A percentile compares a stretch with the other conserved stretches of the same genome.
Evolutionary conservation across 1,284 basidiomycete genomes (phyloP).

Genomic region (Mycocalia duriaeana): DNA sequence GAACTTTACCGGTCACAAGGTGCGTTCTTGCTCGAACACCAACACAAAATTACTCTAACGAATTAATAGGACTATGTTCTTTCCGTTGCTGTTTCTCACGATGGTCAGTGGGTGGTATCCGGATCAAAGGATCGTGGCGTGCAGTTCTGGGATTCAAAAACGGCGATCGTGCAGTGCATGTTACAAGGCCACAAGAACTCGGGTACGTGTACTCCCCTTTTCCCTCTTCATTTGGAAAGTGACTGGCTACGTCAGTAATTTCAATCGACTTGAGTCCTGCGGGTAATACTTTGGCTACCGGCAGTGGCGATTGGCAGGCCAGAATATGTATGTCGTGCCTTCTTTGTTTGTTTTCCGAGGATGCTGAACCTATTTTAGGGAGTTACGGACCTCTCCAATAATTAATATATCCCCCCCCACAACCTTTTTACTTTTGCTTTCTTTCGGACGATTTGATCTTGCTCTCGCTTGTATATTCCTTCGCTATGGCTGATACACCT

Average conservation of each 20-base stretch:
- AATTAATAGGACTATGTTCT: constrained; percentile 78
- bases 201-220: constrained; percentile 32
- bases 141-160: constrained; percentile 84
- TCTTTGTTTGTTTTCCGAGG: not conserved
- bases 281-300: constrained; percentile 72
- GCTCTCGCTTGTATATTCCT: not conserved
- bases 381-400: not conserved
- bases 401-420: not conserved
- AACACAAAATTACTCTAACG: too few relatives aligned
- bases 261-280: constrained; percentile 78
- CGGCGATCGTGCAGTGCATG: constrained; percentile 80
- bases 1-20: constrained; percentile 84
- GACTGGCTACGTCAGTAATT: constrained; percentile 48
- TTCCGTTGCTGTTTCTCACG: constrained; percentile 28
- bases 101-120: constrained; percentile 28
- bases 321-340: constrained; percentile 56
- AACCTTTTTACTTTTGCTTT: not conserved
- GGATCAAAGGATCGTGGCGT: constrained; percentile 51
- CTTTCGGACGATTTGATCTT: not conserved
- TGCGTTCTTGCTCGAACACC: constrained; percentile 35
- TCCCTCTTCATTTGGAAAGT: not conserved
- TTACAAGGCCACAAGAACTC: constrained; percentile 88
- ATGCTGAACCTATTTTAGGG: not conserved
- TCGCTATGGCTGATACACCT: not conserved
- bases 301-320: constrained; percentile 80